These are phyloP conservation scores for Cytospora paraplurivora DNA, from an alignment of 2,329 filamentous ascomycete species.

Conservation along the genomic window DNA sequence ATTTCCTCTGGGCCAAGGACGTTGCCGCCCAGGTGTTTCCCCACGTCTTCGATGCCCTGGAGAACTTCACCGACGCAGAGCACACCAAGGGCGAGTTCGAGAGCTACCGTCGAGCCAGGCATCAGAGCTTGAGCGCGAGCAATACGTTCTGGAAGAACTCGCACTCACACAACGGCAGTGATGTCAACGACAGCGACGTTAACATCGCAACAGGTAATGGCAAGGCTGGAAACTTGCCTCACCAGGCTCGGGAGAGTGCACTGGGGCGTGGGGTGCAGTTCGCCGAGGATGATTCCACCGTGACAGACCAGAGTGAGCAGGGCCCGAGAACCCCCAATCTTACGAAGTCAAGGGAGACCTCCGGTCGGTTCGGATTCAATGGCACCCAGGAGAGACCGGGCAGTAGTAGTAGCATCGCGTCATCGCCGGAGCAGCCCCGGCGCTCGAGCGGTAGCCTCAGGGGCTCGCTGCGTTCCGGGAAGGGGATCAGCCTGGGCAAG, in stretches of 20 bases:
- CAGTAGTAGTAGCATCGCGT: conserved; percentile 8
- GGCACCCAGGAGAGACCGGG: conserved; percentile 15
- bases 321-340: conserved; percentile 9
- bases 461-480: conserved; percentile 42
- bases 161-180: conserved; percentile 30
- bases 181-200: conserved; percentile 37
- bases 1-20: conserved; percentile 92
- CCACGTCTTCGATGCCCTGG: conserved; percentile 86
- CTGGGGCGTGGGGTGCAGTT: conserved; percentile 17
- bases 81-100: conserved; percentile 64
- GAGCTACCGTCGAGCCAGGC: conserved; percentile 55
- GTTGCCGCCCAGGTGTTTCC: conserved; percentile 84
- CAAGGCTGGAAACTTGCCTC: conserved; percentile 15
- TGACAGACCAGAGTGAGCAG: conserved; percentile 24
- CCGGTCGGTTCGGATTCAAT: conserved; percentile 4
- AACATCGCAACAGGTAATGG: conserved; percentile 32
- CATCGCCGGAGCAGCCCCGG: conserved; percentile 36
- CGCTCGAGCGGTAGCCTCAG: conserved; percentile 42
- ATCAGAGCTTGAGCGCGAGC: conserved; percentile 48
- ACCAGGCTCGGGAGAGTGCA: conserved; percentile 27
- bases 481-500: conserved; percentile 46
- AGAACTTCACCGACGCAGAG: conserved; percentile 64
- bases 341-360: conserved; percentile 8
- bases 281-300: conserved; percentile 25
- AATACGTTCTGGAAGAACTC: conserved; percentile 36